Conservation (phyloP, 2,329 filamentous ascomycete species). For the Claviceps pusilla region DNA sequence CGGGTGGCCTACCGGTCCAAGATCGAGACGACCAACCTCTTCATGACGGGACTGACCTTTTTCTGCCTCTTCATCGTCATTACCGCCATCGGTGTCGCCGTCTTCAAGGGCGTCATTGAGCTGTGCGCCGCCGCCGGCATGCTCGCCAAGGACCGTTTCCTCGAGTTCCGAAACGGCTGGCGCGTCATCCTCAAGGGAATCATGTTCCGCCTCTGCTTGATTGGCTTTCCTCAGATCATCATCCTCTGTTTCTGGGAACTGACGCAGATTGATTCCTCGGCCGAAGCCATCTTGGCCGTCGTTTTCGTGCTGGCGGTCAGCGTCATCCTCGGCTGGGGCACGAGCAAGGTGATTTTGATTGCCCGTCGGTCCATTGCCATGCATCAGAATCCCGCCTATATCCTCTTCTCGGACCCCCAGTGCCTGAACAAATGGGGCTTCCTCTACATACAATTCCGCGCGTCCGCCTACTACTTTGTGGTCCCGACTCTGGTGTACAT, state of each 20-base stretch:
- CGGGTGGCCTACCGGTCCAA: slow-evolving; percentile 71
- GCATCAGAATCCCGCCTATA: slow-evolving; percentile 75
- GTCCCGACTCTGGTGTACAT: slow-evolving; percentile 63
- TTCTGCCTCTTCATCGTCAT: slow-evolving; percentile 70
- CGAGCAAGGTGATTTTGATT: slow-evolving; percentile 74
- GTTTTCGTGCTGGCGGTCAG: slow-evolving; percentile 74
- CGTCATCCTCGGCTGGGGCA: slow-evolving; percentile 65
- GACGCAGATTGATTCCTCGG: slow-evolving; percentile 67
- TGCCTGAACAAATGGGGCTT: slow-evolving; percentile 95
- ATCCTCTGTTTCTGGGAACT: slow-evolving; percentile 90
- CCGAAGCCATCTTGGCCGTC: slow-evolving; percentile 72
- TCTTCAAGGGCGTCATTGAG: slow-evolving; percentile 72
- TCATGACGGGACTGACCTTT: slow-evolving; percentile 79
- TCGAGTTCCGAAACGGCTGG: slow-evolving; percentile 89
- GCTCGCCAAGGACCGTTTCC: slow-evolving; percentile 73
- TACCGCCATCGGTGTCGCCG: slow-evolving; percentile 53
- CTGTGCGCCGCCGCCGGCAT: slow-evolving; percentile 54
- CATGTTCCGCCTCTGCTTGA: slow-evolving; percentile 74
- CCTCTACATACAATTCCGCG: slow-evolving; percentile 89
- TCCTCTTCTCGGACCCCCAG: slow-evolving; percentile 82
- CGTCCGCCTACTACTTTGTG: slow-evolving; percentile 89
- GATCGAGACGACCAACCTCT: slow-evolving; percentile 83
- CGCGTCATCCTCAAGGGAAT: slow-evolving; percentile 83
- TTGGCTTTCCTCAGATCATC: slow-evolving; percentile 80
- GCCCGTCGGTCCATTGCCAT: slow-evolving; percentile 53